Base-by-base conservation (phyloP, 208 protist genomes). In the Leishmania major region DNA sequence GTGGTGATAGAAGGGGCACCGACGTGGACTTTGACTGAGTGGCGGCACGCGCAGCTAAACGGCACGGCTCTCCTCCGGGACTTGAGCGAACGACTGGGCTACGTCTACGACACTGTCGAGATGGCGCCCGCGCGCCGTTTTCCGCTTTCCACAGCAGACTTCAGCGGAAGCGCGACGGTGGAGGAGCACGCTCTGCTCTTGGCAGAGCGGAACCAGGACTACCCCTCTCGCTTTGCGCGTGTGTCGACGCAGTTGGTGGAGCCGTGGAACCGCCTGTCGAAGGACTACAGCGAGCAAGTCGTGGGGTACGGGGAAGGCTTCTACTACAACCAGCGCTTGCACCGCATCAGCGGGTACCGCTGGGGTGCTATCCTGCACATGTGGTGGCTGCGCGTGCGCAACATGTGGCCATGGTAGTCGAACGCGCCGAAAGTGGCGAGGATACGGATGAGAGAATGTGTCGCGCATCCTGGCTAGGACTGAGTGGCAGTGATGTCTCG, bases 311-410 rank as follows among this genome's bases (percentile, higher is more conserved):
- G 93, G 22, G 93, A 96, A 64, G 93, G 93, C 17, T 67, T 67
- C 19, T 92, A 84, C 73, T 96, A 94, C 87, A 95, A 93, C 62
- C 71, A 80, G 35, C 91, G 93, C 0, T 82, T 95, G 55, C 92
- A 96, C 66, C 78, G 84, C 62, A 75, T 96, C 22, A 90, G 86
- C 43, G 93, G 92, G 40, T 83, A 84, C 35, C 88, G 87, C 76
- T 88, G 84, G 79, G 89, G 85, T 15, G 84, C 87, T 3, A 28
- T 10, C 25, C n/a, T 85, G 40, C 77, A 83, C 22, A 37, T 47
- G 13, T 78, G 37, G 70, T 80, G 89, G 79, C 55, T 82, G 1
- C 72, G 69, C 19, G 19, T 89, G 37, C 83, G 83, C 28, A 40
- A 71, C 59, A 53, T 84, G 11, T 80, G n/a, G 67, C 74, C 74